Percentiles rank a stretch among this genome's conserved stretches.
phyloP scores from a whole-genome alignment of 1,139 yeast species.

The Sugiyamaella pinicola region DNA sequence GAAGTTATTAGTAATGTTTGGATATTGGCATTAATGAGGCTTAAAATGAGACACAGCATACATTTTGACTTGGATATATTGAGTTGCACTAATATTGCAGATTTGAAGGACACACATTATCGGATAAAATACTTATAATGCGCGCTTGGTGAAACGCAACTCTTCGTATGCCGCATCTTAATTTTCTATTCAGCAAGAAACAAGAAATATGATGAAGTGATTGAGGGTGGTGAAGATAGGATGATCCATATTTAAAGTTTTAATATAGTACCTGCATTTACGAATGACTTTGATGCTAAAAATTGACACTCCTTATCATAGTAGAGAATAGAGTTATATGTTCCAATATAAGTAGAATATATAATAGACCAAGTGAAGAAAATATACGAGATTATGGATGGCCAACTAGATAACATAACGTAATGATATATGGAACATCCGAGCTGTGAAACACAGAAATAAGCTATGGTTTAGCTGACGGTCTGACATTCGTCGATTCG shows the following conservation, averaged over 20 bases:
- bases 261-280: conserved; percentile 9
- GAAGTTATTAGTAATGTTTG: neutral
- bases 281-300: neutral
- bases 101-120: neutral
- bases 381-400: too few relatives aligned
- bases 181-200: too few relatives aligned
- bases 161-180: too few relatives aligned
- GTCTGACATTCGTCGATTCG: too few relatives aligned
- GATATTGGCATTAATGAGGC: neutral
- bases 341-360: neutral
- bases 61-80: too few relatives aligned
- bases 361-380: too few relatives aligned
- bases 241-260: neutral
- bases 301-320: neutral
- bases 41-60: neutral
- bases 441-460: too few relatives aligned
- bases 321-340: neutral
- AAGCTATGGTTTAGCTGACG: too few relatives aligned
- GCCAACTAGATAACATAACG: too few relatives aligned
- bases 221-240: neutral
- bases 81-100: neutral
- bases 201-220: too few relatives aligned
- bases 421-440: too few relatives aligned
- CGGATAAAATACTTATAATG: neutral
- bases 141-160: too few relatives aligned